These are phyloP conservation scores for Inga laurina DNA, from an alignment of 306 rosid genomes.

Conservation along the genomic window DNA sequence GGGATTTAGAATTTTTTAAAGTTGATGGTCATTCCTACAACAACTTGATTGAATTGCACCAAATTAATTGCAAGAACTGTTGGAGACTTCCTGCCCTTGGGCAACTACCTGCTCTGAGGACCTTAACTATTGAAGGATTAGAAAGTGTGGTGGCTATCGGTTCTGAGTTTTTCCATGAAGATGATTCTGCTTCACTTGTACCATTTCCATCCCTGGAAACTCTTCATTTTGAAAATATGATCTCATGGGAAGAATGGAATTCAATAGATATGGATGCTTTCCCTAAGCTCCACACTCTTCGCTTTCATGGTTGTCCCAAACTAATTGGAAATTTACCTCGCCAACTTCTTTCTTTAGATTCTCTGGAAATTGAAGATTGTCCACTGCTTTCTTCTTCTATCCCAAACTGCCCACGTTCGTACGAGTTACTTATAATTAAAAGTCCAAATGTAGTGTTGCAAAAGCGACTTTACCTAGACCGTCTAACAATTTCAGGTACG, in stretches of 20 bases:
- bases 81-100: slow-evolving; percentile 15
- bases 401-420: neutral
- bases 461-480: neutral
- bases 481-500: neutral
- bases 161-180: neutral
- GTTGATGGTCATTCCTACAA: neutral
- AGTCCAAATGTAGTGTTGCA: neutral
- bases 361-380: neutral
- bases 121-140: neutral
- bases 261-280: neutral
- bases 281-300: neutral
- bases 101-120: neutral
- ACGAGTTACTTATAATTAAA: accelerated
- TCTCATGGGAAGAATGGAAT: neutral
- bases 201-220: neutral
- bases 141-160: neutral
- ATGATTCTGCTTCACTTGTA: neutral
- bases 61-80: neutral
- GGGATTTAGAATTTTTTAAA: neutral
- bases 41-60: neutral
- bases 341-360: neutral
- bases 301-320: neutral
- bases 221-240: accelerated
- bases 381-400: neutral
- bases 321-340: neutral